Conservation (phyloP, 208 protist species). For the Trichomonas tenax region DNA sequence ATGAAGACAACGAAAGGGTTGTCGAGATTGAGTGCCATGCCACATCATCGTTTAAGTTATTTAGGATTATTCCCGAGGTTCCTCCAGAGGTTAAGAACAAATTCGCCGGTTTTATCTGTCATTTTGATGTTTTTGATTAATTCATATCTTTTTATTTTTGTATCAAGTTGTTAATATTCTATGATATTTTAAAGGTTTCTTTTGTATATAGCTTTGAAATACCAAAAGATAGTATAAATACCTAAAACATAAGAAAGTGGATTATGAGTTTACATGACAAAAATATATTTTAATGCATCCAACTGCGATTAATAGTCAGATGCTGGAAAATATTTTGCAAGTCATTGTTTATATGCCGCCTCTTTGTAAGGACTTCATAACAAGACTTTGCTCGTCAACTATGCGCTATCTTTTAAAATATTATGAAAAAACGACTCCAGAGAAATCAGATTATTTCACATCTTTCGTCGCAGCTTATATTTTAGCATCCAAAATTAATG, state of each 20-base stretch:
- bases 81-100: not conserved
- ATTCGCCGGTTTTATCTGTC: not conserved
- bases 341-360: not conserved
- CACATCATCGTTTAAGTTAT: not conserved
- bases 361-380: not conserved
- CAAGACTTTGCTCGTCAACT: not conserved
- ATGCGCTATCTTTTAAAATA: not conserved
- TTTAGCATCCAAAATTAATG: not conserved
- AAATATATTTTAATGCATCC: not conserved
- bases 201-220: no score
- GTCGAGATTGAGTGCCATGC: not conserved
- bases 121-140: not conserved
- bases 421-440: not conserved
- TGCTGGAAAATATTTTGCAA: not conserved
- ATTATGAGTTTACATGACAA: no score
- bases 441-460: not conserved
- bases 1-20: not conserved
- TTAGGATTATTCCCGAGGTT: not conserved
- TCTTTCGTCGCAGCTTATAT: not conserved
- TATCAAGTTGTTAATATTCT: no score
- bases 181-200: no score
- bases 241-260: no score
- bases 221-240: no score
- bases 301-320: not conserved
- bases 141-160: not conserved